Evolutionary conservation across 495 filamentous ascomycete genomes (phyloP), one percentile per base, ranked within the genome.

Genomic region (Thermochaetoides thermophila): DNA sequence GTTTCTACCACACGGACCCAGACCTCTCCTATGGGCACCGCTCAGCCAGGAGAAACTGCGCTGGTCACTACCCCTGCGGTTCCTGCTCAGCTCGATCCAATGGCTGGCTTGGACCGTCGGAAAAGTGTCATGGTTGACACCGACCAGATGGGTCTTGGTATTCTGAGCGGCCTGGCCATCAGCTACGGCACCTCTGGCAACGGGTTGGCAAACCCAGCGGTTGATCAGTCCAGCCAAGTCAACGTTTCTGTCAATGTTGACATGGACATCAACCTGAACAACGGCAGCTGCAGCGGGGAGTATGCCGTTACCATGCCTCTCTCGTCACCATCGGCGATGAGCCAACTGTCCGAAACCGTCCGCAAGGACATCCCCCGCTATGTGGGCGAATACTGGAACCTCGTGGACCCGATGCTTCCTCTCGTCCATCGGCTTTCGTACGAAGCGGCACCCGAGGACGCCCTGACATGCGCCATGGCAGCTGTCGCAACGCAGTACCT

Each of bases 381-480:
- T 34, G 40, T 68, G 28, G 52, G 53, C 10, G 43, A 53, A 28
- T 68, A 66, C 49, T 66, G 60, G 62, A 46, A 48, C 21, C 48
- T 42, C 19, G 57, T 63, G 29, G 55, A 64, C 40, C 52, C 53
- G 31, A 23, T 46, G 34, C 47, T 58, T 26, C 63, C 63, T 23
- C 24, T 68, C 13, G 52, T 66, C 12, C 63, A 68, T 44, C 49
- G 52, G 29, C 45, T 42, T 7, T 52, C 51, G 26, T 50, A 55
- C 27, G 53, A 66, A 36, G 49, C 44, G 8, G 48, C 39, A 16
- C 45, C 46, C 5, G 57, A 61, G 27, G 59, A 57, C 34, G 43
- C 61, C 12, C 39, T 66, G 21, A 56, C 46, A 11, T 66, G 55
- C 24, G 60, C 62, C 29, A 66, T 68, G 62, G 63, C 63, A 14